These are phyloP conservation scores for Pichia sp. DNA, from an alignment of 1,139 yeast genomes.

Conservation along the genomic window DNA sequence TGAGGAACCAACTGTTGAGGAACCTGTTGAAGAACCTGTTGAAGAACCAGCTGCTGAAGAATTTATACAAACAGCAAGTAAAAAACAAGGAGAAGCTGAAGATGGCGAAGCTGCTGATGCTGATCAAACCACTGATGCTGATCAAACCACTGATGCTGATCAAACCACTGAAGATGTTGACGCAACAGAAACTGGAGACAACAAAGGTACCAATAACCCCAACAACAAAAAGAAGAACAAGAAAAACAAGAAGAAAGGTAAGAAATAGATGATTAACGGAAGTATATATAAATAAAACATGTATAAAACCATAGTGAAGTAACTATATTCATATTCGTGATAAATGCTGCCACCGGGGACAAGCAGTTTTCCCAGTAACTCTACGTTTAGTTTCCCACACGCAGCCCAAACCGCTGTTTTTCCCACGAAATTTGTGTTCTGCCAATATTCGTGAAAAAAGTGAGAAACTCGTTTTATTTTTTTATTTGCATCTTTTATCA, in stretches of 20 bases:
- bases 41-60: constrained; percentile 3
- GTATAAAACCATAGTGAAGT: neutral
- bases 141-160: constrained; percentile 5
- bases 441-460: neutral
- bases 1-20: constrained; percentile 1
- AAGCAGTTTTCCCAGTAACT: no score
- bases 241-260: constrained; percentile 14
- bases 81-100: constrained; percentile 5
- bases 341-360: no score
- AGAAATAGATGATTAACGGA: constrained; percentile 3
- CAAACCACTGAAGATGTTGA: neutral
- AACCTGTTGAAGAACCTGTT: constrained; percentile 1
- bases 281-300: neutral
- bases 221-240: constrained; percentile 7
- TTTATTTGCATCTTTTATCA: neutral
- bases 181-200: neutral
- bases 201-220: neutral
- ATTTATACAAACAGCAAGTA: no score
- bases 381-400: neutral
- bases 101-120: neutral
- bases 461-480: neutral
- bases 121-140: constrained; percentile 2
- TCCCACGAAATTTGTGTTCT: neutral
- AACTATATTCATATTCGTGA: neutral
- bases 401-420: neutral